A percentile compares a stretch with the other conserved stretches of the same genome.
Conservation (phyloP, 2,329 filamentous ascomycete genomes). For the Penicillium polonicum region DNA sequence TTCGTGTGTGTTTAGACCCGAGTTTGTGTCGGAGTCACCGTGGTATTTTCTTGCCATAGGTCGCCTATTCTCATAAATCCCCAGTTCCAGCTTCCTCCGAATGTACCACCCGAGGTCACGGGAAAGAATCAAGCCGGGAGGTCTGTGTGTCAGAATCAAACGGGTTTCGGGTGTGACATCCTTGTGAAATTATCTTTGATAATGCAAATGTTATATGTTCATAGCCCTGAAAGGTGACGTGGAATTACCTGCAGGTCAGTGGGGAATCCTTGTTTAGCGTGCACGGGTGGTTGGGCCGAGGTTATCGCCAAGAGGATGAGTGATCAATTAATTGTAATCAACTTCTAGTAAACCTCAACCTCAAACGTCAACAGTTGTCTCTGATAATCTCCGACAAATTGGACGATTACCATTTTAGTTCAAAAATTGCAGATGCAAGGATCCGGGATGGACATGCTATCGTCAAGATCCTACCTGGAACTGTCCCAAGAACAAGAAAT, state of each 20-base stretch:
- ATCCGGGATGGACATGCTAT: conserved; percentile 13
- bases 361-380: neutral
- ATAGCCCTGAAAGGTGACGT: too few relatives aligned
- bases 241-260: too few relatives aligned
- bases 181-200: too few relatives aligned
- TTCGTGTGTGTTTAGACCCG: neutral
- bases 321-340: conserved; percentile 1
- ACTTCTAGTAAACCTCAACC: neutral
- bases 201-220: too few relatives aligned
- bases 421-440: conserved; percentile 7
- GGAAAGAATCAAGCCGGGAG: neutral
- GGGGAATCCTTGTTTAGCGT: too few relatives aligned
- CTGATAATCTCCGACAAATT: too few relatives aligned
- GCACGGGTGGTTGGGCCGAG: too few relatives aligned
- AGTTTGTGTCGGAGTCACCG: neutral
- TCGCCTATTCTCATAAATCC: neutral
- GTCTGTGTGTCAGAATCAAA: neutral
- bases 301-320: neutral
- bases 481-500: neutral
- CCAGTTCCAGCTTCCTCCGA: neutral
- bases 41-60: neutral
- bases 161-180: too few relatives aligned
- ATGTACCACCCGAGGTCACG: neutral
- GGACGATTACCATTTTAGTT: too few relatives aligned
- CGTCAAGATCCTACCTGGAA: conserved; percentile 23